A percentile compares a stretch with the other conserved stretches of the same genome.
phyloP scores from a whole-genome alignment of 164 flowering plant species.

The Akebia trifoliata region DNA sequence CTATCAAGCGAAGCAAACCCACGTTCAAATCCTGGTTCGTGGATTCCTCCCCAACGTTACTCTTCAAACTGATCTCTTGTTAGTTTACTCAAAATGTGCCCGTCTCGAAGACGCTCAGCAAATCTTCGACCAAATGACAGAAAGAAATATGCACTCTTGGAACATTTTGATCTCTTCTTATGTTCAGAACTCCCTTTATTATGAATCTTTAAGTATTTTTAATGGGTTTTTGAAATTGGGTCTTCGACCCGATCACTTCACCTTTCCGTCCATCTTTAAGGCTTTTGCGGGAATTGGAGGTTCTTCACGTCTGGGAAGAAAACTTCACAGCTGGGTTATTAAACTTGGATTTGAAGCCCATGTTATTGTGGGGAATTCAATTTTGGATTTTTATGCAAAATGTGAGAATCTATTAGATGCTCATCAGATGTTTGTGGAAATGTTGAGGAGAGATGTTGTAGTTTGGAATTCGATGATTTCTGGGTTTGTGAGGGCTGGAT shows the following conservation, averaged over 20 bases:
- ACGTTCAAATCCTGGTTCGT: slow-evolving; percentile 31
- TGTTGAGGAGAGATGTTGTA: slow-evolving; percentile 31
- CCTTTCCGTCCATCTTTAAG: slow-evolving; percentile 41
- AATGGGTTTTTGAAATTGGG: slow-evolving; percentile 24
- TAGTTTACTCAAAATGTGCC: slow-evolving; percentile 34
- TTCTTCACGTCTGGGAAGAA: slow-evolving; percentile 18
- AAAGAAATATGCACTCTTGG: slow-evolving; percentile 53
- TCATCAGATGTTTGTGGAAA: slow-evolving; percentile 24
- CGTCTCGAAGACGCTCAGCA: slow-evolving; percentile 28
- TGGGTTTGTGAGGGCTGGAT: slow-evolving; percentile 39
- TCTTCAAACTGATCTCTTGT: slow-evolving; percentile 48
- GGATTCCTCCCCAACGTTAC: slow-evolving; percentile 33
- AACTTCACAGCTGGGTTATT: slow-evolving; percentile 37
- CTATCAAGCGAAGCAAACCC: slow-evolving; percentile 35
- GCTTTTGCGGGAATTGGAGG: slow-evolving; percentile 32
- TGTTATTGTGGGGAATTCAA: slow-evolving; percentile 36
- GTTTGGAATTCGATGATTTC: slow-evolving; percentile 57
- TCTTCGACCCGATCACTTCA: slow-evolving; percentile 43
- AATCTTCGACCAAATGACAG: slow-evolving; percentile 40
- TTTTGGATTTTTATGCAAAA: slow-evolving; percentile 44
- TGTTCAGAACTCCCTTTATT: slow-evolving; percentile 21
- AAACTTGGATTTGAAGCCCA: slow-evolving; percentile 38
- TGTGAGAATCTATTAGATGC: slow-evolving; percentile 34
- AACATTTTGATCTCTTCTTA: slow-evolving; percentile 44
- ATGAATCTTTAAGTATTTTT: slow-evolving; percentile 29